Evolutionary conservation across 2,329 filamentous ascomycete species (phyloP), one percentile per base, ranked within the genome.

Genomic region (Daldinia sp.): DNA sequence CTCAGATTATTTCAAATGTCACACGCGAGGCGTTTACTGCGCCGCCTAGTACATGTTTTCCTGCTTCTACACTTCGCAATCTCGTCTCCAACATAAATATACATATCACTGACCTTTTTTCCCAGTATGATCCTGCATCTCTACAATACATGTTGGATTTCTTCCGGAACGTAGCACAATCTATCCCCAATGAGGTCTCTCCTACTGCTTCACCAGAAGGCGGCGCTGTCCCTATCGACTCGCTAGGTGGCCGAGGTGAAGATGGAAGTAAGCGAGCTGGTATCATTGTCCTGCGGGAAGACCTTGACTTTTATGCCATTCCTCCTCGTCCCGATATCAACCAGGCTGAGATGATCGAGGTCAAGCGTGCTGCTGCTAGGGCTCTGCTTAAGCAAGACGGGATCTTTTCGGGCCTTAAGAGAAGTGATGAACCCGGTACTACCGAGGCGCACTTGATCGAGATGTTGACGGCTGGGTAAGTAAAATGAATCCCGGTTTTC

Each of bases 121-220:
- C 74, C 67, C 72, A 99, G 96, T 99, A 98, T 83, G 96, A 99
- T 81, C 95, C 96, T 26, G 90, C 91, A 60, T 98, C 95, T 54
- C 88, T 99, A 62, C 94, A 98, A 82, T 99, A 98, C 83, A 99
- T 99, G 96, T 89, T 99, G 72, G 95, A 98, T 76, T 99, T 99
- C 82, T 99, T 99, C 85, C 92, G 96, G 72, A 90, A 91, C 73
- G 95, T 99, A 71, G 96, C 96, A 60, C 94, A 98, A 81, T 96
- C 94, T n/a, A 98, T 99, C 73, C 93, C 93, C 9, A 87, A 89
- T 46, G 89, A 93, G 70, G 83, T 88, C 33, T 93, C 92, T 59
- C 89, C 91, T 37, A 88, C 86, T 63, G 83, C 88, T 39, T 88
- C 89, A 1, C 86, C 88, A 70, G 89, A 93, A 68, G 83, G 88